phyloP scores from a whole-genome alignment of 805 yeast genomes.

The Kodamaea kaohsiungensis region DNA sequence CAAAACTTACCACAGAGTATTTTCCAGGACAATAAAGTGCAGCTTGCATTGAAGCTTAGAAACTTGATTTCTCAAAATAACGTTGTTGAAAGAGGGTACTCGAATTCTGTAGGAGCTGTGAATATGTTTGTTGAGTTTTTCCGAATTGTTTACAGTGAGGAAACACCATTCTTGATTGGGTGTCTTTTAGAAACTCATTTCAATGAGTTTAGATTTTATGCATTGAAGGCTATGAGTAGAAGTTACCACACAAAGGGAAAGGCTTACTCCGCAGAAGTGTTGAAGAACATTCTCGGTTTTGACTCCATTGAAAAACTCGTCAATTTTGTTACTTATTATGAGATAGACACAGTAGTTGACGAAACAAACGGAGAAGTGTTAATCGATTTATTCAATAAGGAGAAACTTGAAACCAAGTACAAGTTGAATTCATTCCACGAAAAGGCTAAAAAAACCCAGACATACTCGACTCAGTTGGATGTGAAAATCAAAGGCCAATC shows the following conservation, averaged over 20 bases:
- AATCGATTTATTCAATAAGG: slow-evolving; percentile 44
- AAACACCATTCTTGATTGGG: slow-evolving; percentile 65
- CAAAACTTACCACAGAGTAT: slow-evolving; percentile 66
- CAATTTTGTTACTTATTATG: slow-evolving; percentile 64
- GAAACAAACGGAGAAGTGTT: slow-evolving; percentile 29
- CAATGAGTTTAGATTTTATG: slow-evolving; percentile 75
- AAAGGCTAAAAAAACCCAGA: slow-evolving; percentile 38
- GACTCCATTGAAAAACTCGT: slow-evolving; percentile 55
- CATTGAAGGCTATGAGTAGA: slow-evolving; percentile 63
- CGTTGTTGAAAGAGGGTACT: slow-evolving; percentile 49
- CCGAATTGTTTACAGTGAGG: slow-evolving; percentile 43
- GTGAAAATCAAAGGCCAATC: slow-evolving; percentile 23
- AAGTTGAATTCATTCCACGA: slow-evolving; percentile 39
- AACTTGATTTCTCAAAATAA: slow-evolving; percentile 65
- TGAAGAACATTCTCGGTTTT: slow-evolving; percentile 62
- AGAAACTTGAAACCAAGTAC: slow-evolving; percentile 39
- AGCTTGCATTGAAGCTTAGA: slow-evolving; percentile 70
- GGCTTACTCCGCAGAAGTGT: slow-evolving; percentile 52
- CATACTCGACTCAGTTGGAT: slow-evolving; percentile 35
- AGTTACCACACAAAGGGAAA: slow-evolving; percentile 71
- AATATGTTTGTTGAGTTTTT: slow-evolving; percentile 69
- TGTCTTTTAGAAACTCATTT: slow-evolving; percentile 79
- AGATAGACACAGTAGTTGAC: slow-evolving; percentile 42
- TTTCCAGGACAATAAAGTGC: slow-evolving; percentile 56
- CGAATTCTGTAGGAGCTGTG: slow-evolving; percentile 54